Evolutionary conservation across 495 filamentous ascomycete genomes (phyloP).

Genomic region (Aspergillus sparsus): DNA sequence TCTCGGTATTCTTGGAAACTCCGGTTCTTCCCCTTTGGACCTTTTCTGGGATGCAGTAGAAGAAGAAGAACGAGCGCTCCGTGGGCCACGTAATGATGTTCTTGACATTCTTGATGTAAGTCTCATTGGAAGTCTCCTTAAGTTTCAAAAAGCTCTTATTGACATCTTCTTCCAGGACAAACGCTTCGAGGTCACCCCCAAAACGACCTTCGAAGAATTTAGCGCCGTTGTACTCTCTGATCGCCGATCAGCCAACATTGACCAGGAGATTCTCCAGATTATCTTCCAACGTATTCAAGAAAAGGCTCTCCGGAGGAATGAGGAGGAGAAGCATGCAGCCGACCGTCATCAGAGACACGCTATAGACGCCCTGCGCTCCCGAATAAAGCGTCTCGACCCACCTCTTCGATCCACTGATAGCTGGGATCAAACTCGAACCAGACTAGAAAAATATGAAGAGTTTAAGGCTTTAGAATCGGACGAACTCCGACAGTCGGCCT

Average conservation of each 20-base stretch:
- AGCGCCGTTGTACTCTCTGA: constrained; percentile 73
- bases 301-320: constrained; percentile 69
- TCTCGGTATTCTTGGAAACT: constrained; percentile 78
- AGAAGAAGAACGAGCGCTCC: constrained; percentile 83
- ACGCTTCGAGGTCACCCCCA: constrained; percentile 83
- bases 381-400: constrained; percentile 91
- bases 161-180: constrained; percentile 61
- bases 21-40: constrained; percentile 88
- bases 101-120: constrained; percentile 89
- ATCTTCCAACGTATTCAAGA: constrained; percentile 88
- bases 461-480: constrained; percentile 81
- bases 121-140: constrained; percentile 11
- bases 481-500: constrained; percentile 76
- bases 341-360: constrained; percentile 86
- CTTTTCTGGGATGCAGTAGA: constrained; percentile 97
- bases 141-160: constrained; percentile 19
- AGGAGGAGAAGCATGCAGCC: constrained; percentile 80
- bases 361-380: constrained; percentile 80
- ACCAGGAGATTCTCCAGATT: constrained; percentile 68
- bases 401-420: constrained; percentile 73
- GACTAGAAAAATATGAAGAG: constrained; percentile 78
- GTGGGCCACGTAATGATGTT: constrained; percentile 79
- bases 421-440: constrained; percentile 79
- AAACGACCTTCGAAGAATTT: constrained; percentile 88
- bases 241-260: constrained; percentile 80